Evolutionary conservation across 495 filamentous ascomycete species (phyloP), one percentile per base, ranked within the genome.

Genomic region (Bacidia gigantensis): DNA sequence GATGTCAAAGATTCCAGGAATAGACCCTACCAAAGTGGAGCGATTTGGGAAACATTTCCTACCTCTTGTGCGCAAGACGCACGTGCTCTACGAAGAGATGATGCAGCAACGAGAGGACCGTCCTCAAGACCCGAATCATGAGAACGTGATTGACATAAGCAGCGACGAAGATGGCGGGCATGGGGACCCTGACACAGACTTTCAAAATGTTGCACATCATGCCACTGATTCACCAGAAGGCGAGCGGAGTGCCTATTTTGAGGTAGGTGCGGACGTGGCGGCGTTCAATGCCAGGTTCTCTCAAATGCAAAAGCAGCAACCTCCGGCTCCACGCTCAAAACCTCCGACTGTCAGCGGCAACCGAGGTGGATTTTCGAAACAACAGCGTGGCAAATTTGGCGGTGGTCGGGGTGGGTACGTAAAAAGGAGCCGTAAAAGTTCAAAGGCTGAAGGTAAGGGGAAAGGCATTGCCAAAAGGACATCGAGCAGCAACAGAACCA

Each of bases 41-140:
- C 68, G 68, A n/a, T 85, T 84, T 60, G 88, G 89, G 17, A 65
- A 65, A 24, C 66, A 69, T 29, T 83, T 96, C 49, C 60, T 89
- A 11, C 73, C 75, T 11, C 62, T 95, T 7, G 69, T 92, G 11
- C 67, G 68, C 18, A 67, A 74, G 26, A 75, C 74, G 25, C 71
- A 75, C 24, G 55, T 64, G 1, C 68, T 75, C 21, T 87, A 87
- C 58, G 66, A 71, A 14, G 69, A 60, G 14, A 61, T 59, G 44
- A 70, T 61, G 54, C 59, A 70, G 50, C 65, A 60, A 24, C 68
- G 69, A 51, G 72, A 72, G 40, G 60, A 74, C 51, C 67, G 72
- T n/a, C 69, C 69, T 23, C 70, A 73, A 50, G 64, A 69, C 57
- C 75, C 72, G 3, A 79, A 83, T 52, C 75, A 80, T 52, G 69